These are phyloP conservation scores for Phytophthora meadii DNA, from an alignment of 352 stramenopile species.

Conservation along the genomic window DNA sequence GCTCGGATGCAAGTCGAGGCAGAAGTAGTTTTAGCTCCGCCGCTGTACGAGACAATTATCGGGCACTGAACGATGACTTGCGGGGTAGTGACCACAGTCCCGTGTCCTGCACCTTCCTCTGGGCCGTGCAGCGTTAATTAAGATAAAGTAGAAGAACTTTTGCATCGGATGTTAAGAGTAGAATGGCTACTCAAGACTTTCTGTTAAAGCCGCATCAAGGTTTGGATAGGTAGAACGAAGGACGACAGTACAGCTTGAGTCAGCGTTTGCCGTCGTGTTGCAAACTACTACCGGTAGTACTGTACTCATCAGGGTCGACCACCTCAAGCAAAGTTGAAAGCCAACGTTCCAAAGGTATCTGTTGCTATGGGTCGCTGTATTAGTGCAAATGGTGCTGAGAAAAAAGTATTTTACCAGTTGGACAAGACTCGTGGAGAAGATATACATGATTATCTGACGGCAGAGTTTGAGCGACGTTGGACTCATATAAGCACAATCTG, in stretches of 20 bases:
- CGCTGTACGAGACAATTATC: conserved; percentile 60
- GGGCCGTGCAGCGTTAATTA: conserved; percentile 36
- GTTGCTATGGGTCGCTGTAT: neutral
- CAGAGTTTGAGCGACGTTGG: conserved; percentile 11
- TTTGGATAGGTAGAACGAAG: neutral
- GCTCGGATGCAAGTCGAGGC: conserved; percentile 23
- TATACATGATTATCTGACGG: too few species aligned
- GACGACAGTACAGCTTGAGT: neutral
- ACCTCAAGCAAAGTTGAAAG: conserved; percentile 1
- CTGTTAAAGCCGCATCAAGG: conserved; percentile 8
- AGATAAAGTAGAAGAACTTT: neutral
- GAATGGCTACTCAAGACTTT: conserved; percentile 25
- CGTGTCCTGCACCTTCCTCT: conserved; percentile 64
- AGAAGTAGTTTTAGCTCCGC: conserved; percentile 21
- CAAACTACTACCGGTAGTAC: too few species aligned
- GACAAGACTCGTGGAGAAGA: neutral
- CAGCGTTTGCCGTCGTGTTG: neutral
- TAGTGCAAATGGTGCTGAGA: conserved; percentile 22
- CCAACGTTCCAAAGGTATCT: neutral
- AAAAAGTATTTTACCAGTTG: conserved; percentile 5
- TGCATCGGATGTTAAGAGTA: conserved; percentile 9
- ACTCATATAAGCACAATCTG: conserved; percentile 5
- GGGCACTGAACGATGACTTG: conserved; percentile 64
- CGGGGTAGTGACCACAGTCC: conserved; percentile 72
- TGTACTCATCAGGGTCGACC: too few species aligned